Base-by-base conservation (phyloP, 2,329 filamentous ascomycete genomes). In the Rugonectria rugulosa region DNA sequence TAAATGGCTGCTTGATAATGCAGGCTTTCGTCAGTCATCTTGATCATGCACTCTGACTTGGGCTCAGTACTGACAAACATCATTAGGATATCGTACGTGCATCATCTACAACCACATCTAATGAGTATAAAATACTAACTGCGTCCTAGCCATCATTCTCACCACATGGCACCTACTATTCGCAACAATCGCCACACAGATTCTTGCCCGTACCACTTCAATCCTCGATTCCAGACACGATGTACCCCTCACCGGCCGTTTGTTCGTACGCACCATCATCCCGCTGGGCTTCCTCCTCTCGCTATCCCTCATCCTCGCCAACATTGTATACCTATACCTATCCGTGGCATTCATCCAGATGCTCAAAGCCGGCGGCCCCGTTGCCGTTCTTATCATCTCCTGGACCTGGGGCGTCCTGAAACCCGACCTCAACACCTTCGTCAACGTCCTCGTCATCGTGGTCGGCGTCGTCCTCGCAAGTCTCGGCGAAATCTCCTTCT, bases 1-100 rank as follows among this genome's bases (percentile, higher is more conserved):
- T 81, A 96, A 96, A 79, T 93, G 89, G 85, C 85, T 96, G 42
- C 83, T 96, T 53, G 85, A 90, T 70, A 87, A 85, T 60, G 84
- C 83, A 67, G 83, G 88, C 53, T 94, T 94, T 75, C 82, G 88
- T 91, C 78, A 80, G 88, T 81, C 23, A 3, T 32, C 14, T 29
- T 6, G 7, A 17, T n/a, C 6, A n/a, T 17, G 9, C 8, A 12
- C 20, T 10, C 2, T n/a, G 20, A 15, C 6, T 11, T 34, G 27
- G 19, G 10, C 20, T 19, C 11, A 19, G 41, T 53, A 32, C 62
- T 59, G 41, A 60, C 53, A 17, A 4, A 12, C 4, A 19, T 50
- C 3, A 5, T 10, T 23, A 72, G 71, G 69, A 61, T 73, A 72
- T 48, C 72, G 71, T 73, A 68, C 53, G 71, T 68, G 19, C 21